A percentile compares a stretch with the other conserved stretches of the same genome.
phyloP scores from a whole-genome alignment of 805 yeast genomes.

The Teunomyces barrocoloradensis region DNA sequence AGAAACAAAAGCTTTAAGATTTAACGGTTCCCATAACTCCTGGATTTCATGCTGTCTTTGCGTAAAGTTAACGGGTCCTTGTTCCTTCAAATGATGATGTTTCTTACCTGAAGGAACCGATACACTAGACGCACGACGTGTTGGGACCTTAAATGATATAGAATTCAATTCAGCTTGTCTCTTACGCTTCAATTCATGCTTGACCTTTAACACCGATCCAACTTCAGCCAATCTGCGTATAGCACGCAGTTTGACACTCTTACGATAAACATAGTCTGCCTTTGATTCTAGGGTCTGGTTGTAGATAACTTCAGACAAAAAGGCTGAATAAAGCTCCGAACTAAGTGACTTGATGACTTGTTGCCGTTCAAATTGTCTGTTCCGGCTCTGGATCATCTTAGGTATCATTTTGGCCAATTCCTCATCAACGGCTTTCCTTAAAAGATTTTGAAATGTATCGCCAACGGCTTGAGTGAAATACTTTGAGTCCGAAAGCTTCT shows the following conservation, averaged over 20 bases:
- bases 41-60: constrained; percentile 34
- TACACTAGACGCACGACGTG: not conserved
- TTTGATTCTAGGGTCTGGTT: constrained; percentile 38
- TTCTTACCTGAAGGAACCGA: constrained; percentile 14
- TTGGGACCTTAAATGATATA: constrained; percentile 20
- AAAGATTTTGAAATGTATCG: constrained; percentile 19
- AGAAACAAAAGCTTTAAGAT: constrained; percentile 33
- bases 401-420: constrained; percentile 26
- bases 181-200: constrained; percentile 26
- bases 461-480: constrained; percentile 27
- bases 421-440: constrained; percentile 18
- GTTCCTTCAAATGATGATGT: constrained; percentile 8
- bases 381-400: constrained; percentile 20
- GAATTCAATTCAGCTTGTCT: constrained; percentile 30
- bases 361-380: constrained; percentile 18
- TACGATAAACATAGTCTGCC: constrained; percentile 43
- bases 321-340: constrained; percentile 55
- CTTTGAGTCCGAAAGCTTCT: constrained; percentile 23
- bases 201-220: constrained; percentile 23
- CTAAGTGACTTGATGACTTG: constrained; percentile 39
- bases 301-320: constrained; percentile 56
- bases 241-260: constrained; percentile 24
- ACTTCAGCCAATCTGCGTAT: constrained; percentile 29
- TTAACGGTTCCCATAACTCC: constrained; percentile 49
- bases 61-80: constrained; percentile 9